Evolutionary conservation across 116 monocot species (phyloP), one percentile per base, ranked within the genome.

Genomic region (Phalaenopsis hybrid): DNA sequence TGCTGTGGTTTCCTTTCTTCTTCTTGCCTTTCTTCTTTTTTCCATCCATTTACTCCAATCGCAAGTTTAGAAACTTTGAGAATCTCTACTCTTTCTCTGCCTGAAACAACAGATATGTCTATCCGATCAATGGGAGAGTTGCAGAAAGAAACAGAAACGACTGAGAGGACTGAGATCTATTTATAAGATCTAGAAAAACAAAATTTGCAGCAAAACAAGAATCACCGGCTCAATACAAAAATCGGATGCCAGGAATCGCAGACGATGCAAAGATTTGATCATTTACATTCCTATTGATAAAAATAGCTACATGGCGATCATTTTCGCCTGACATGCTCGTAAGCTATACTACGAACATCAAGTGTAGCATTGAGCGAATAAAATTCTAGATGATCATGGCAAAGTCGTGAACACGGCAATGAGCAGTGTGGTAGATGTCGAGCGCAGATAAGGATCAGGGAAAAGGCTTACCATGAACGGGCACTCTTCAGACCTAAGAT

Each of bases 1-100:
- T 77, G 51, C 3, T 28, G 5, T 51, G 77, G 77, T 77, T 77
- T 77, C 50, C 77, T 77, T 77, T 51, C 52, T 77, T 77, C 48
- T 51, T 50, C 48, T 51, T 50, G 51, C 18, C 23, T 77, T 77
- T 77, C 28, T 77, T 77, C 31, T 77, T 77, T 25, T 77, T 77
- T 13, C 18, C 77, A n/a, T 13, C 51, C 77, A 77, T 77, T 77
- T 77, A 10, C 3, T 28, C 16, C 31, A 12, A 15, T 8, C 72
- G 13, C 28, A 31, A 77, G 51, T 46, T n/a, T 77, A 17, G 20
- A 75, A 18, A 46, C 20, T 6, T 46, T 20, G 13, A 46, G 21
- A 75, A n/a, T n/a, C n/a, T 44, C 75, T 46, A 15, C 18, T 13
- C 44, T 33, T 45, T 0, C 21, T 75, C 21, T 75, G n/a, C 75